Evolutionary conservation across 2,329 filamentous ascomycete species (phyloP).

Genomic region (Penicillium carneum): DNA sequence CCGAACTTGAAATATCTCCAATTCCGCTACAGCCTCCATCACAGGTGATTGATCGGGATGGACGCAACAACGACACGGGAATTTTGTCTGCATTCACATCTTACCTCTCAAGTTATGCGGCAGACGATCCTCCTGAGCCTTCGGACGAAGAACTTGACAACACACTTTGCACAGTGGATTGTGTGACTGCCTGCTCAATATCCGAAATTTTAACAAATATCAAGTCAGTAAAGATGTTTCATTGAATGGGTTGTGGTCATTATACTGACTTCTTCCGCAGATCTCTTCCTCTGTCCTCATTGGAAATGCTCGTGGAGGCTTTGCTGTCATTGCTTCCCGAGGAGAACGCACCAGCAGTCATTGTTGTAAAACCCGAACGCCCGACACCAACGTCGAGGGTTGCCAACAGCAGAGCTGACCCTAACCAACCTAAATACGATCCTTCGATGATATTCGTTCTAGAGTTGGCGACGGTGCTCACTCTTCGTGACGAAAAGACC

Average conservation of each 20-base stretch:
- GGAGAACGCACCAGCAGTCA: constrained; percentile 78
- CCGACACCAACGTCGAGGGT: constrained; percentile 66
- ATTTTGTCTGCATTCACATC: constrained; percentile 94
- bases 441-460: constrained; percentile 88
- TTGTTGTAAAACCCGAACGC: constrained; percentile 87
- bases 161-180: constrained; percentile 91
- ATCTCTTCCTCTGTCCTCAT: constrained; percentile 65
- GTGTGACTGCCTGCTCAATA: constrained; percentile 87
- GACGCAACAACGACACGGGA: constrained; percentile 78
- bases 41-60: constrained; percentile 87
- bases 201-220: constrained; percentile 83
- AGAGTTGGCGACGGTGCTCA: constrained; percentile 84
- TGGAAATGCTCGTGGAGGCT: constrained; percentile 71
- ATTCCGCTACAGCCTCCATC: constrained; percentile 92
- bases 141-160: constrained; percentile 97
- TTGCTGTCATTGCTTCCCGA: constrained; percentile 87
- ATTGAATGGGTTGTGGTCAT: constrained; percentile 16
- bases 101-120: constrained; percentile 98
- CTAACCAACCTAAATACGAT: constrained; percentile 74
- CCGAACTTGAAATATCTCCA: constrained; percentile 73
- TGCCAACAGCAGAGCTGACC: constrained; percentile 65
- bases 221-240: constrained; percentile 61
- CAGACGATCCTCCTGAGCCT: constrained; percentile 94
- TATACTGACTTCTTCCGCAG: constrained; percentile 50
- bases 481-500: constrained; percentile 76